phyloP scores from a whole-genome alignment of 352 stramenopile genomes.

The Globisporangium okanoganense region DNA sequence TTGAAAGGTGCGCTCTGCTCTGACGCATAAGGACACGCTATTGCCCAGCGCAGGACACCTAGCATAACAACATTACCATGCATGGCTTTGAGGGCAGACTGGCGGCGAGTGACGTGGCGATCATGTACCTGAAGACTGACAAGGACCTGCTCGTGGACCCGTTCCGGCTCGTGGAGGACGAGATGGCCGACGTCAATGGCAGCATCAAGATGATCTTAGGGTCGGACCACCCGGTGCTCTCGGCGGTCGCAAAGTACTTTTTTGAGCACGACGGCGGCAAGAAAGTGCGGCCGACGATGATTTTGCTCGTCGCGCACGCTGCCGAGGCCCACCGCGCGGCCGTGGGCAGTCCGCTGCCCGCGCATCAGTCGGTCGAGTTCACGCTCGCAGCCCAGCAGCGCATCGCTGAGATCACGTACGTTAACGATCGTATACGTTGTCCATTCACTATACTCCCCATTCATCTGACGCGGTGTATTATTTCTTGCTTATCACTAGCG shows the following conservation, averaged over 20 bases:
- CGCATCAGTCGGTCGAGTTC: slow-evolving; percentile 69
- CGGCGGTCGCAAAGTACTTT: slow-evolving; percentile 96
- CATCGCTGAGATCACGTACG: slow-evolving; percentile 83
- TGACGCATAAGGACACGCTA: background rate
- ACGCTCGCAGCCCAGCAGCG: slow-evolving; percentile 68
- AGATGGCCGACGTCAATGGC: slow-evolving; percentile 91
- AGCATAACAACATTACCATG: background rate
- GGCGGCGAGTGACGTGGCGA: slow-evolving; percentile 23
- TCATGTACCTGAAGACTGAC: slow-evolving; percentile 55
- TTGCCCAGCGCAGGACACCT: background rate
- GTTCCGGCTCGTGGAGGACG: slow-evolving; percentile 89
- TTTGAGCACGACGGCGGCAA: slow-evolving; percentile 95
- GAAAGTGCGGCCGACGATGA: slow-evolving; percentile 98
- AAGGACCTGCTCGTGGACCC: slow-evolving; percentile 76
- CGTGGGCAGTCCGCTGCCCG: slow-evolving; percentile 32
- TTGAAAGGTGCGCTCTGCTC: slow-evolving; percentile 25
- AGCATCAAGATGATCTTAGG: slow-evolving; percentile 96
- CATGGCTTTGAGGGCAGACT: background rate
- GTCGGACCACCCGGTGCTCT: slow-evolving; percentile 96
- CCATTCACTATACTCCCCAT: background rate
- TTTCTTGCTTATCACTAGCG: slow-evolving; percentile 30
- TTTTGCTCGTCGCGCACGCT: slow-evolving; percentile 92
- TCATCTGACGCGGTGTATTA: background rate
- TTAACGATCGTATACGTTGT: background rate
- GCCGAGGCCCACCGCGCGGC: slow-evolving; percentile 78